phyloP scores from a whole-genome alignment of 116 monocot genomes.

The Trichopus zeylanicus region DNA sequence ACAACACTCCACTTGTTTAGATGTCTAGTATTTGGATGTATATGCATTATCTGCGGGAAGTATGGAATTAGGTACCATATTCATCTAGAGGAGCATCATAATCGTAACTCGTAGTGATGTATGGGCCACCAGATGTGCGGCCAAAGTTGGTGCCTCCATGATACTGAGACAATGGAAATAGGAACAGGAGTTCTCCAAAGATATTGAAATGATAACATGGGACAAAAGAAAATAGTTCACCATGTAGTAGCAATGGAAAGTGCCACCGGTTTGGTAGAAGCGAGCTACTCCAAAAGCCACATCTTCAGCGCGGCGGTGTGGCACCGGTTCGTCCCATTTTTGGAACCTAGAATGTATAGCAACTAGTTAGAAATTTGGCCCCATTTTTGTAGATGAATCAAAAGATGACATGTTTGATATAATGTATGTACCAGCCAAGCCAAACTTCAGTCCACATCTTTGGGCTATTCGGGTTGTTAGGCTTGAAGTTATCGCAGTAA shows the following conservation, averaged over 20 bases:
- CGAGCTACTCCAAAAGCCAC: slow-evolving; percentile 55
- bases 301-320: slow-evolving; percentile 55
- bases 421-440: slow-evolving; percentile 32
- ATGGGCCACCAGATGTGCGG: slow-evolving; percentile 55
- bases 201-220: too few relatives aligned
- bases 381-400: background rate
- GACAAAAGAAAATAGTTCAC: slow-evolving; percentile 3
- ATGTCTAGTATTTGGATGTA: background rate
- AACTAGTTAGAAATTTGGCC: background rate
- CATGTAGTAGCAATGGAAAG: slow-evolving; percentile 67
- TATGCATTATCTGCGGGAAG: background rate
- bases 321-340: slow-evolving; percentile 33
- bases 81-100: slow-evolving; percentile 79
- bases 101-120: slow-evolving; percentile 57
- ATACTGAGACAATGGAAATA: slow-evolving; percentile 19
- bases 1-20: background rate
- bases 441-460: slow-evolving; percentile 52
- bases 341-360: slow-evolving; percentile 34
- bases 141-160: slow-evolving; percentile 77
- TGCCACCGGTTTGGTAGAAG: slow-evolving; percentile 47
- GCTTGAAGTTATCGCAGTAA: slow-evolving; percentile 24
- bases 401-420: too few relatives aligned
- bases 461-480: slow-evolving; percentile 20
- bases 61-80: slow-evolving; percentile 31
- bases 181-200: too few relatives aligned